Conservation (phyloP, 495 filamentous ascomycete species). For the Penicillium argentinense region DNA sequence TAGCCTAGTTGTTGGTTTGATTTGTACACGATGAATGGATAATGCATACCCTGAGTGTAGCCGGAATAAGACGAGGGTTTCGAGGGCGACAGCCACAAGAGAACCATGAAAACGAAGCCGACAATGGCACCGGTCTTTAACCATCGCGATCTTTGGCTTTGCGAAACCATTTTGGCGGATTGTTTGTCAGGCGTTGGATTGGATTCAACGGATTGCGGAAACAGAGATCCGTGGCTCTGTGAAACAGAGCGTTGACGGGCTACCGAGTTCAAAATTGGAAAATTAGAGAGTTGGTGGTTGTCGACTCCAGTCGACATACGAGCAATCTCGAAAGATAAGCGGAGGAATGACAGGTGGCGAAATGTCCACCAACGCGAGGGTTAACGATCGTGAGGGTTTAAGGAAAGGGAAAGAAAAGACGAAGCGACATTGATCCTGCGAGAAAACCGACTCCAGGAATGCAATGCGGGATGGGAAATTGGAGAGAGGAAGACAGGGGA, state of each 20-base stretch:
- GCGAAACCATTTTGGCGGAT: constrained; percentile 55
- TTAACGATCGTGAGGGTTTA: constrained; percentile 28
- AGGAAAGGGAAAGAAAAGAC: constrained; percentile 2
- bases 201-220: constrained; percentile 9
- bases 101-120: constrained; percentile 67
- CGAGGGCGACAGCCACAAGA: constrained; percentile 72
- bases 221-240: constrained; percentile 22
- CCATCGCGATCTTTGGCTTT: constrained; percentile 73
- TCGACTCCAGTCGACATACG: constrained; percentile 52
- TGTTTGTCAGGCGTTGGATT: constrained; percentile 18
- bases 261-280: constrained; percentile 14
- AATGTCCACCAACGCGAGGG: constrained; percentile 16
- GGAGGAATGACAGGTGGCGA: constrained; percentile 15
- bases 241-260: constrained; percentile 39
- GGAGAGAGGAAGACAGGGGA: constrained; percentile 12
- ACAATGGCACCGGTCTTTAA: constrained; percentile 81
- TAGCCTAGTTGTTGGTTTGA: not conserved
- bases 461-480: constrained; percentile 13
- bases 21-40: not conserved
- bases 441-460: constrained; percentile 25
- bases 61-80: constrained; percentile 31
- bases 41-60: constrained; percentile 41
- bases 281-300: constrained; percentile 27
- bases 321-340: constrained; percentile 29
- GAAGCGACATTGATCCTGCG: constrained; percentile 34